phyloP scores from a whole-genome alignment of 192 early-diverging fungal genomes.

The Backusella luteola region DNA sequence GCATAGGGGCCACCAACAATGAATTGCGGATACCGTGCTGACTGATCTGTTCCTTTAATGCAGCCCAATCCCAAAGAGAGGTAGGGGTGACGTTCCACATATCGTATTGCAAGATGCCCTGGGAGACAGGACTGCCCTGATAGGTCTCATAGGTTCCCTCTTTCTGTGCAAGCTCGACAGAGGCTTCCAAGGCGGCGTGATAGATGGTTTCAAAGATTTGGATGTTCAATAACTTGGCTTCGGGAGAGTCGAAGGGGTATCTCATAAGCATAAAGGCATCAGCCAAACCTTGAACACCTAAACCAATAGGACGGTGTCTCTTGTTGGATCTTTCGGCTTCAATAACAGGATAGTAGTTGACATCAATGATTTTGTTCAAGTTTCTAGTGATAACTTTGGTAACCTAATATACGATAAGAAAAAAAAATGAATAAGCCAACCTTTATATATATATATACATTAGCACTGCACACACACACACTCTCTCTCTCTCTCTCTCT shows the following conservation, averaged over 20 bases:
- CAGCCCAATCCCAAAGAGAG: conserved; percentile 90
- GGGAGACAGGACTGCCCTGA: conserved; percentile 81
- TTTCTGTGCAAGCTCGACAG: conserved; percentile 82
- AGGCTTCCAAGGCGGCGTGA: conserved; percentile 89
- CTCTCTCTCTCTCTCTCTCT: not conserved
- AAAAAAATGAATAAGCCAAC: not conserved
- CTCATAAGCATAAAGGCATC: conserved; percentile 97
- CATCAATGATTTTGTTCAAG: conserved; percentile 96
- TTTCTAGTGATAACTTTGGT: conserved; percentile 89
- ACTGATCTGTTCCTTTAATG: conserved; percentile 73
- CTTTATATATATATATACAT: not conserved
- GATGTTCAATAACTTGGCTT: conserved; percentile 79
- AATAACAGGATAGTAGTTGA: conserved; percentile 93
- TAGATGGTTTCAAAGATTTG: conserved; percentile 98
- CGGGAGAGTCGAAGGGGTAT: conserved; percentile 87
- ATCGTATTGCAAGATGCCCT: conserved; percentile 91
- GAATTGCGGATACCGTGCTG: conserved; percentile 91
- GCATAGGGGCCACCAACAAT: conserved; percentile 95
- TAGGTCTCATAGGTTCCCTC: conserved; percentile 87
- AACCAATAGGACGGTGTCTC: conserved; percentile 94
- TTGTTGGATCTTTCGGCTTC: conserved; percentile 89
- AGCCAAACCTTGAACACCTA: conserved; percentile 98
- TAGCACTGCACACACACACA: too few relatives aligned
- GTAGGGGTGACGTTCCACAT: conserved; percentile 85
- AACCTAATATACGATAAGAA: conserved; percentile 29